Evolutionary conservation across 2,329 filamentous ascomycete species (phyloP), one percentile per base, ranked within the genome.

Genomic region (Aureobasidium sp.): DNA sequence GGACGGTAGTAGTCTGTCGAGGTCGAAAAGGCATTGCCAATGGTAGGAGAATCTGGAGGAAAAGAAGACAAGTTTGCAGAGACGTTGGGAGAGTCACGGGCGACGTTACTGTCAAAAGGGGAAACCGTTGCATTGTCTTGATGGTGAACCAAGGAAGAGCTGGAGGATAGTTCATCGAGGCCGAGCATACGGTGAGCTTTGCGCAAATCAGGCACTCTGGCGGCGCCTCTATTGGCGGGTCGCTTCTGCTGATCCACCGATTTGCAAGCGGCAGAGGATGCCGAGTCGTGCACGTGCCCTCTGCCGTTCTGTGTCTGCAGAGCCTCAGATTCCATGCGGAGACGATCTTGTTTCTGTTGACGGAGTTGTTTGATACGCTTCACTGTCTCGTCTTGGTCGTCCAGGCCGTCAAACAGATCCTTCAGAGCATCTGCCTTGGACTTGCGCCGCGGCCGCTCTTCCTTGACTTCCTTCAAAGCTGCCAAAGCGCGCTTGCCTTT

Each of bases 331-430:
- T 53, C 54, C 8, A 41, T 54, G 34, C 69, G 71, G 40, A 80
- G 74, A 56, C 78, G 73, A 60, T 74, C 71, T 64, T 79, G 71
- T 58, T 80, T 78, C 57, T 79, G 77, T 59, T 79, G 74, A 61
- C 77, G 77, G 27, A 83, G 63, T 60, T 83, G 73, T 60, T 75
- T 73, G 47, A 83, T 83, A 53, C 75, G 75, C 30, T 76, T 78
- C 6, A 83, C 79, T 35, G 79, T 79, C 24, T 80, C 77, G 44
- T 70, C 66, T 39, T 69, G 64, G 48, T 71, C 66, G 17, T 65
- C 67, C 39, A 69, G 57, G 45, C 68, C 67, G 16, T 62, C 64
- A 4, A 56, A 54, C 17, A 55, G 37, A 21, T 55, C 45, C 35
- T 59, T 51, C 6, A 35, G 49, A 14, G 47, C 35, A 14, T 56